These are phyloP conservation scores for Chaetomium globosum DNA, from an alignment of 2,329 filamentous ascomycete species.

Conservation along the genomic window DNA sequence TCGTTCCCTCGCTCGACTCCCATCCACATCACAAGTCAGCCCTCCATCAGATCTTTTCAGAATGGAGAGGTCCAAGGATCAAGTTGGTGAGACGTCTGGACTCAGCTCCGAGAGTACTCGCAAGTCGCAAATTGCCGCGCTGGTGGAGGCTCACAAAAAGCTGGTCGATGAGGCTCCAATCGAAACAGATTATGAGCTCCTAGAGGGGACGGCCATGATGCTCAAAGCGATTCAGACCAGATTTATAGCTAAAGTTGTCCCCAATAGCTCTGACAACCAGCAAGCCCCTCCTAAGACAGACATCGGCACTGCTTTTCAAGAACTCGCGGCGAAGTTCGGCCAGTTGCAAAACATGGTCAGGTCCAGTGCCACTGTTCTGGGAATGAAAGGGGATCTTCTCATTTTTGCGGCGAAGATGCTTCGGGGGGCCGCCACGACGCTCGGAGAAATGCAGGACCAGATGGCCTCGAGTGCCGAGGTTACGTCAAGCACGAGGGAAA, in stretches of 20 bases:
- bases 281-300: neutral
- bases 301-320: neutral
- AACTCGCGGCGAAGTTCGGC: neutral
- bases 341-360: neutral
- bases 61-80: neutral
- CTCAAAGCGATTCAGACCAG: neutral
- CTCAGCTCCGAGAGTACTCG: neutral
- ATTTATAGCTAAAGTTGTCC: neutral
- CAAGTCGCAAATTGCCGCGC: neutral
- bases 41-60: neutral
- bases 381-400: neutral
- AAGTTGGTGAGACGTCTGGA: neutral
- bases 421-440: neutral
- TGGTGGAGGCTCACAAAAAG: neutral
- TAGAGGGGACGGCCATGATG: neutral
- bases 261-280: neutral
- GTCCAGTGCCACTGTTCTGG: neutral
- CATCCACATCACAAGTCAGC: neutral
- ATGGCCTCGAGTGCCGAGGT: neutral
- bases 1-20: neutral
- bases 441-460: neutral
- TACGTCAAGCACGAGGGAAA: neutral
- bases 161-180: neutral
- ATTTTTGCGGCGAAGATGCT: too few species aligned
- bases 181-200: neutral